These are phyloP conservation scores for Erysimum cheiri DNA, from an alignment of 441 rosid species.

Conservation along the genomic window DNA sequence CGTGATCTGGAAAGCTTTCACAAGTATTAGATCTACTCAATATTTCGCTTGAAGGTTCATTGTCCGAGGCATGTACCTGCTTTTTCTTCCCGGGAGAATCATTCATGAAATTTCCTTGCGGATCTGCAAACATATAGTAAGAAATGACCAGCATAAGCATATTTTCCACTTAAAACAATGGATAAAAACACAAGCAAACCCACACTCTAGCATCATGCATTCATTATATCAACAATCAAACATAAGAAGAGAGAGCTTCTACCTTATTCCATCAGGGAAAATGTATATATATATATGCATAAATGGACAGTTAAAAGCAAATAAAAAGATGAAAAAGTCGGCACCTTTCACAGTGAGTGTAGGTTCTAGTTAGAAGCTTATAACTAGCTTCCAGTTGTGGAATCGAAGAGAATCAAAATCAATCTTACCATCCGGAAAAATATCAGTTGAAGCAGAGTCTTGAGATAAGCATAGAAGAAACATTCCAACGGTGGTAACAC, in stretches of 20 bases:
- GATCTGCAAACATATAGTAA: slow-evolving; percentile 14
- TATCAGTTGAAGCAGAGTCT: slow-evolving; percentile 28
- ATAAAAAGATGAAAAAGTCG: not conserved
- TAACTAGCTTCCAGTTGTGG: slow-evolving; percentile 6
- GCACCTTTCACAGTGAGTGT: not conserved
- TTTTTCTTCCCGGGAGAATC: slow-evolving; percentile 44
- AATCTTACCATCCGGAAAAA: slow-evolving; percentile 19
- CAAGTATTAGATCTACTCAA: slow-evolving; percentile 43
- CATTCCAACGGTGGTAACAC: not conserved
- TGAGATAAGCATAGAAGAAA: slow-evolving; percentile 7
- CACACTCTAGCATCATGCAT: slow-evolving; percentile 15
- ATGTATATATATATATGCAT: not conserved
- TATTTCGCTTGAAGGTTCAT: slow-evolving; percentile 46
- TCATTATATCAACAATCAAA: slow-evolving; percentile 26
- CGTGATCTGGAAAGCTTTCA: slow-evolving; percentile 53
- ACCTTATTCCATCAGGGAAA: not conserved
- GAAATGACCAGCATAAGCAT: slow-evolving; percentile 24
- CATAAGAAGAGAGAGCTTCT: slow-evolving; percentile 27
- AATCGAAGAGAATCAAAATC: not conserved
- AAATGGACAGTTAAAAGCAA: not conserved
- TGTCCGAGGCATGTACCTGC: slow-evolving; percentile 48
- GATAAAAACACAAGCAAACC: slow-evolving; percentile 10
- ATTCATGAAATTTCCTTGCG: slow-evolving; percentile 39
- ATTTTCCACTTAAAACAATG: not conserved
- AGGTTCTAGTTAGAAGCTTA: slow-evolving; percentile 12